These are phyloP conservation scores for Vitis riparia DNA, from an alignment of 164 flowering plant species.

Conservation along the genomic window DNA sequence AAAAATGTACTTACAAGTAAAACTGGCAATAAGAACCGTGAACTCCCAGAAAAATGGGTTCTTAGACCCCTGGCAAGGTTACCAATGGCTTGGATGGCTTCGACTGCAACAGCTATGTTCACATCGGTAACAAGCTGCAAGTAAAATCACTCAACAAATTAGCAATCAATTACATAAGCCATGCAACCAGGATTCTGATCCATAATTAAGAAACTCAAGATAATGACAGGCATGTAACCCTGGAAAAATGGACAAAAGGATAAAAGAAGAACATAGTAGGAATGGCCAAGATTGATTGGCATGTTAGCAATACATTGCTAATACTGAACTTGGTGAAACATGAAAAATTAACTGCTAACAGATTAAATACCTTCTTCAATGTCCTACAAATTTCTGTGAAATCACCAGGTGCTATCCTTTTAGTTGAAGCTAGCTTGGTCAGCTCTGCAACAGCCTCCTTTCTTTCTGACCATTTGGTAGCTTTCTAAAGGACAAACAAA, in stretches of 20 bases:
- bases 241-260: background rate
- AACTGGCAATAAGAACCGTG: constrained; percentile 84
- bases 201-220: background rate
- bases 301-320: no score
- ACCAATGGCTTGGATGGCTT: constrained; percentile 96
- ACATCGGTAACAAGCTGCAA: constrained; percentile 96
- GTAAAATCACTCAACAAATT: background rate
- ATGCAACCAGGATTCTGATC: background rate
- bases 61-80: constrained; percentile 89
- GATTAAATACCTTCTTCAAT: constrained; percentile 73
- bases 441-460: constrained; percentile 96
- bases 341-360: background rate
- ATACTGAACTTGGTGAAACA: background rate
- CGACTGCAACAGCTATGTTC: constrained; percentile 95
- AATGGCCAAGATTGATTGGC: no score
- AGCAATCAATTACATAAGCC: background rate
- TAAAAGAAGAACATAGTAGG: background rate
- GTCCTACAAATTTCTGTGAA: constrained; percentile 87
- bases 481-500: constrained; percentile 62
- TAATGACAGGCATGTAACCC: no score
- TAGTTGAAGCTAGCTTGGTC: constrained; percentile 89
- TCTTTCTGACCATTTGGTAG: constrained; percentile 94
- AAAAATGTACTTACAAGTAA: constrained; percentile 69
- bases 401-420: constrained; percentile 94
- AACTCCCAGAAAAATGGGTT: constrained; percentile 75